These are phyloP conservation scores for Mycena kentingensis DNA, from an alignment of 768 basidiomycete species.

Conservation along the genomic window DNA sequence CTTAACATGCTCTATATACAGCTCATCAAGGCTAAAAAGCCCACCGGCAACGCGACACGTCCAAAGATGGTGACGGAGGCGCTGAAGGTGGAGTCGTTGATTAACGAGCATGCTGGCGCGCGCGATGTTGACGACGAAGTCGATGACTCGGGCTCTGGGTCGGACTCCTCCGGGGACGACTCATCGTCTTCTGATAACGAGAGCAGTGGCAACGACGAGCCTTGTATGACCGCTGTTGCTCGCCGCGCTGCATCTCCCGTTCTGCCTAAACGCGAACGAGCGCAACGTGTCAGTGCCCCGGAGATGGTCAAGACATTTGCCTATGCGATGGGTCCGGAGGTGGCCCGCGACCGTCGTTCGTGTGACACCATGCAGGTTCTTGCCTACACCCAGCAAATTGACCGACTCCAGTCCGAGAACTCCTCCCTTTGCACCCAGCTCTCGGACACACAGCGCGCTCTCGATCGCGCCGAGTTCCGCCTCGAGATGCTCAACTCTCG, in stretches of 20 bases:
- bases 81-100: slow-evolving; percentile 5
- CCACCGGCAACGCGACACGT: slow-evolving; percentile 1
- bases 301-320: neutral
- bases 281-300: neutral
- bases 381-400: slow-evolving; percentile 12
- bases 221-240: no score
- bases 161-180: neutral
- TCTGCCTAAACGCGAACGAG: neutral
- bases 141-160: neutral
- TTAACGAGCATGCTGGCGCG: neutral
- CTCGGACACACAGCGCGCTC: slow-evolving; percentile 11
- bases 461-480: slow-evolving; percentile 20
- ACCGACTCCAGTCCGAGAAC: slow-evolving; percentile 16
- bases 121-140: slow-evolving; percentile 6
- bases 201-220: neutral
- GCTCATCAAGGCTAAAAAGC: slow-evolving; percentile 3
- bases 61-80: slow-evolving; percentile 9
- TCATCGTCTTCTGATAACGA: no score
- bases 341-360: no score
- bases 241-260: neutral
- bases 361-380: no score
- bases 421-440: slow-evolving; percentile 6
- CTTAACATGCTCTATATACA: neutral
- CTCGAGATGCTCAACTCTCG: slow-evolving; percentile 7
- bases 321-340: neutral